Conservation (phyloP, 352 stramenopile genomes). For the Blastocystis hominis region DNA sequence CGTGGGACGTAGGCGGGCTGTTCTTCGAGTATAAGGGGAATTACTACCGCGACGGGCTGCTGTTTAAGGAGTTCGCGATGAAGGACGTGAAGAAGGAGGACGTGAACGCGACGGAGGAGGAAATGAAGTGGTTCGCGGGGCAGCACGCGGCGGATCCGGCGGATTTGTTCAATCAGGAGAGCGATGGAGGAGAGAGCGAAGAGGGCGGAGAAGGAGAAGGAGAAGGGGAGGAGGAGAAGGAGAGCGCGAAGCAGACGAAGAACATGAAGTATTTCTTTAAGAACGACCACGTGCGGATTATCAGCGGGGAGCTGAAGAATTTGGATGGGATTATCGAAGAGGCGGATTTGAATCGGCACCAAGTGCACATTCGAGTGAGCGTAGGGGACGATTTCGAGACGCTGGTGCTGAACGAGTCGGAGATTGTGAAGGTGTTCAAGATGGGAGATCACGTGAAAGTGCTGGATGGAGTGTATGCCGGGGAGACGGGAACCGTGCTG, state of each 20-base stretch:
- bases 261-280: slow-evolving; percentile 52
- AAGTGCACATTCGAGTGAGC: slow-evolving; percentile 45
- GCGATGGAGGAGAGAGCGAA: slow-evolving; percentile 31
- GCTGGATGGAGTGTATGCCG: slow-evolving; percentile 33
- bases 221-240: neutral
- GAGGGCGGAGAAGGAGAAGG: neutral
- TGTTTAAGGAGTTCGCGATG: slow-evolving; percentile 54
- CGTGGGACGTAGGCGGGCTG: neutral
- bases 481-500: slow-evolving; percentile 54
- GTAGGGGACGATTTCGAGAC: slow-evolving; percentile 41
- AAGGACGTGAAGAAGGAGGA: slow-evolving; percentile 17
- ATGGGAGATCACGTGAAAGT: slow-evolving; percentile 56
- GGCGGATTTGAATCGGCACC: neutral
- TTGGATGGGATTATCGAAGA: slow-evolving; percentile 54
- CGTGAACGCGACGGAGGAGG: slow-evolving; percentile 37
- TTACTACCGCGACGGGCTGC: slow-evolving; percentile 53
- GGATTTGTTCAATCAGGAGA: neutral
- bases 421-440: slow-evolving; percentile 56
- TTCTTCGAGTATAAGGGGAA: slow-evolving; percentile 49
- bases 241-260: slow-evolving; percentile 35
- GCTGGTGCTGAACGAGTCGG: slow-evolving; percentile 40
- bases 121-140: neutral
- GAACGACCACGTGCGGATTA: slow-evolving; percentile 30
- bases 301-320: slow-evolving; percentile 57
- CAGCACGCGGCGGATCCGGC: neutral